A percentile compares a stretch with the other conserved stretches of the same genome.
Conservation (phyloP, 2,329 filamentous ascomycete species). For the Fusarium sp. region DNA sequence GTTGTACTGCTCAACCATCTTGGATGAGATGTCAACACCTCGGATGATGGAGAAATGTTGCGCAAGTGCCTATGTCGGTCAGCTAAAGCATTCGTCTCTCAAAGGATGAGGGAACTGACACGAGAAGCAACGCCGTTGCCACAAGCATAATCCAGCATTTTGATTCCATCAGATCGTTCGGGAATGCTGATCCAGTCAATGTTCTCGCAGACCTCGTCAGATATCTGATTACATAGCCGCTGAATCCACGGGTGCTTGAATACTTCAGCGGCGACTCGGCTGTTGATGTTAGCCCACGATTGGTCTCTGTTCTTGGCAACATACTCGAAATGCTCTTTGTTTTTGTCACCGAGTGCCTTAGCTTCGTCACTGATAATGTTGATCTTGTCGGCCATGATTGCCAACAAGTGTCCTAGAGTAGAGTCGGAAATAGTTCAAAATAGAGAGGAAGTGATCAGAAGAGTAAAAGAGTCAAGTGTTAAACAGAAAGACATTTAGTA, state of each 20-base stretch:
- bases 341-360: neutral
- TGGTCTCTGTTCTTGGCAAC: accelerated
- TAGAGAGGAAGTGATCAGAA: accelerated
- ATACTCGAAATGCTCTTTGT: neutral
- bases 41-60: neutral
- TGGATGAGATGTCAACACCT: neutral
- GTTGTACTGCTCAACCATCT: neutral
- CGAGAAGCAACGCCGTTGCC: neutral
- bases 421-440: accelerated
- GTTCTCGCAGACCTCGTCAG: neutral
- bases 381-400: neutral
- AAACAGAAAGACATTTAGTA: accelerated
- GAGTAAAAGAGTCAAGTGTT: accelerated
- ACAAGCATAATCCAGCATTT: neutral
- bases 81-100: too few relatives aligned
- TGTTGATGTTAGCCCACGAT: accelerated
- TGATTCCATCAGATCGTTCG: accelerated
- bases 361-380: neutral
- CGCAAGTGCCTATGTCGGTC: neutral
- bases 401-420: too few relatives aligned
- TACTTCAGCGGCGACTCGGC: neutral
- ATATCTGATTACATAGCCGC: neutral
- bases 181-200: neutral
- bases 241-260: neutral
- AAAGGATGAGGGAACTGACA: accelerated